phyloP scores from a whole-genome alignment of 768 basidiomycete species.

The Xanthoconium stramineum region DNA sequence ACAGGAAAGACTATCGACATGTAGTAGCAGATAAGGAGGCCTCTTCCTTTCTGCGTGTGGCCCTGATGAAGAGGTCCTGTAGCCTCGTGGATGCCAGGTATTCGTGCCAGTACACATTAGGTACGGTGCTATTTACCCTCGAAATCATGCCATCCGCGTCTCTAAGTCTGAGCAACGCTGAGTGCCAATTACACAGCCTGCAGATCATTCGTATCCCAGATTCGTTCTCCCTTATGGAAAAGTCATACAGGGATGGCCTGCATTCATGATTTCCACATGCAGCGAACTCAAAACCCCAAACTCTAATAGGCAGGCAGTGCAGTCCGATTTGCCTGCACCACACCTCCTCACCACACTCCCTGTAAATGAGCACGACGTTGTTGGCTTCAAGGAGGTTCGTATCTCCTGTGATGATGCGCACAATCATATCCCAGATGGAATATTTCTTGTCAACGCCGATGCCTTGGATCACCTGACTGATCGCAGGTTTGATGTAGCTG shows the following conservation, averaged over 20 bases:
- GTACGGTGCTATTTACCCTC: neutral
- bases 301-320: neutral
- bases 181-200: neutral
- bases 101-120: conserved; percentile 1
- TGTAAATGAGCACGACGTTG: neutral
- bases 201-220: neutral
- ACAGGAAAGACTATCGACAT: too few species aligned
- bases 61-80: too few species aligned
- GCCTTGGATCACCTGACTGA: neutral
- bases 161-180: accelerated
- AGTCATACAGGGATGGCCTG: neutral
- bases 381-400: neutral
- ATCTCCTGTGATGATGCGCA: neutral
- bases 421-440: neutral
- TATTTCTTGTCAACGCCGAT: neutral
- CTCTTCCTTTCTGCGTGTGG: too few species aligned
- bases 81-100: neutral
- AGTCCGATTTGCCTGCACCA: neutral
- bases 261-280: neutral
- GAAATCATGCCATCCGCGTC: neutral
- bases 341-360: neutral
- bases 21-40: too few species aligned
- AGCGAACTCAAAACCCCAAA: neutral
- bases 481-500: neutral
- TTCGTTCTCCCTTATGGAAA: neutral